Evolutionary conservation across 2,329 filamentous ascomycete species (phyloP).

Genomic region (Colletotrichum tropicale): DNA sequence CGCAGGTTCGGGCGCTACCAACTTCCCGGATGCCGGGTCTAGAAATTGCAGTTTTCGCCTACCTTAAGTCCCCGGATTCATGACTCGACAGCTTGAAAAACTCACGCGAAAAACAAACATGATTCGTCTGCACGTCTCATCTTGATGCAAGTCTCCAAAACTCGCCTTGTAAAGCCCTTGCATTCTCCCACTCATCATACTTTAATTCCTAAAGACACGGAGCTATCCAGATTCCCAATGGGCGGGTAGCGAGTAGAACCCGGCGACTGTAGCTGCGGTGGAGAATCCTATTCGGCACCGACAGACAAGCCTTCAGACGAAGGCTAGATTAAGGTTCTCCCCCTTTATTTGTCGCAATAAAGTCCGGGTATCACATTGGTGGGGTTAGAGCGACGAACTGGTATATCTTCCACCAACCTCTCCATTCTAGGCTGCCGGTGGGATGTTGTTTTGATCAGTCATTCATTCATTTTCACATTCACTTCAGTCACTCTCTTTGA

Average conservation of each 20-base stretch:
- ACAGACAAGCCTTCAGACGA: not conserved
- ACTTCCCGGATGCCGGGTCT: not conserved
- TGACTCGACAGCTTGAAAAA: not conserved
- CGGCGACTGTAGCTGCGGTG: not conserved
- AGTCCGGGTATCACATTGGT: not conserved
- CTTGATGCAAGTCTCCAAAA: not conserved
- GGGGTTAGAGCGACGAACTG: not conserved
- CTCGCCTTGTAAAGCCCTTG: not conserved
- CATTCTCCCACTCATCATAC: not conserved
- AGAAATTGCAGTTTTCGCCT: not conserved
- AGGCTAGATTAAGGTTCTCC: not conserved
- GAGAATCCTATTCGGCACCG: not conserved
- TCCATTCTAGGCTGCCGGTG: not conserved
- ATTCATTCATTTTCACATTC: not conserved
- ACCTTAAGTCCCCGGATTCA: not conserved
- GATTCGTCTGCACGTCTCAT: slow-evolving; percentile 4
- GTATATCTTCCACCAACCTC: not conserved
- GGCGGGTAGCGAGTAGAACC: not conserved
- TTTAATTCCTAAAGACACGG: not conserved
- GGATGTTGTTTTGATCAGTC: not conserved
- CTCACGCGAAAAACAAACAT: not conserved
- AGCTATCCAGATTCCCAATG: not conserved
- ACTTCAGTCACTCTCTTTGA: not conserved
- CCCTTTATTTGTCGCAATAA: not conserved
- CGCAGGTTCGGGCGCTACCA: not conserved